These are phyloP conservation scores for Xylaria sp. DNA, from an alignment of 2,329 filamentous ascomycete species.

Conservation along the genomic window DNA sequence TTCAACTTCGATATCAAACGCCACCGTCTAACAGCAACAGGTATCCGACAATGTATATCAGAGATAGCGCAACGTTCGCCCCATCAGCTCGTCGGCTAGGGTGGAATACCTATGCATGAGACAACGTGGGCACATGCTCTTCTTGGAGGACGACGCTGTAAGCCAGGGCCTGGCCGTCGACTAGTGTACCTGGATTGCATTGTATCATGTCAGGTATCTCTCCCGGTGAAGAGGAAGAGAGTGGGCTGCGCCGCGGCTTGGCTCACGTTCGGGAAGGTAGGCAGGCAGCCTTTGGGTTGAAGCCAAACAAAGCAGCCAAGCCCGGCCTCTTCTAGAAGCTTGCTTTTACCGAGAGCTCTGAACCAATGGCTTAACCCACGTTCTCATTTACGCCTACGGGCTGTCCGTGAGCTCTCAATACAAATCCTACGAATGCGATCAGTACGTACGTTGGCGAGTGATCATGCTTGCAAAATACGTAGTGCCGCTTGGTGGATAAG, in stretches of 20 bases:
- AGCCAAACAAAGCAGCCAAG: constrained; percentile 29
- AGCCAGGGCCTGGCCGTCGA: constrained; percentile 18
- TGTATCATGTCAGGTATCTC: not conserved
- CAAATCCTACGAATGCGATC: constrained; percentile 21
- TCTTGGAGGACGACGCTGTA: not conserved
- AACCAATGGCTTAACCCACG: constrained; percentile 34
- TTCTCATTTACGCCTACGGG: constrained; percentile 7
- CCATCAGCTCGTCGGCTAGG: constrained; percentile 20
- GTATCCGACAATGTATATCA: not conserved
- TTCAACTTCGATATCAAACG: constrained; percentile 2
- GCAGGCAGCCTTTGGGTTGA: not conserved
- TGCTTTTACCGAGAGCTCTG: constrained; percentile 12
- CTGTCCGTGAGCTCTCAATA: constrained; percentile 1
- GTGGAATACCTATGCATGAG: constrained; percentile 14
- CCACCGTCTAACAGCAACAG: constrained; percentile 1
- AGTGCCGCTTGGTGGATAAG: constrained; percentile 1
- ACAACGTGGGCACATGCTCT: constrained; percentile 25
- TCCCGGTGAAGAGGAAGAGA: not conserved
- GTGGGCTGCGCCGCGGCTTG: constrained; percentile 19
- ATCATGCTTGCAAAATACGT: not conserved
- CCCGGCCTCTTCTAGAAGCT: constrained; percentile 23
- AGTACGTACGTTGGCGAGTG: not conserved
- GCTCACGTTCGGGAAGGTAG: constrained; percentile 15
- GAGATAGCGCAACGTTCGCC: constrained; percentile 17
- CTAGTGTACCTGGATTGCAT: not conserved